Base-by-base conservation (phyloP, 768 basidiomycete genomes). In the Galerina sulciceps region DNA sequence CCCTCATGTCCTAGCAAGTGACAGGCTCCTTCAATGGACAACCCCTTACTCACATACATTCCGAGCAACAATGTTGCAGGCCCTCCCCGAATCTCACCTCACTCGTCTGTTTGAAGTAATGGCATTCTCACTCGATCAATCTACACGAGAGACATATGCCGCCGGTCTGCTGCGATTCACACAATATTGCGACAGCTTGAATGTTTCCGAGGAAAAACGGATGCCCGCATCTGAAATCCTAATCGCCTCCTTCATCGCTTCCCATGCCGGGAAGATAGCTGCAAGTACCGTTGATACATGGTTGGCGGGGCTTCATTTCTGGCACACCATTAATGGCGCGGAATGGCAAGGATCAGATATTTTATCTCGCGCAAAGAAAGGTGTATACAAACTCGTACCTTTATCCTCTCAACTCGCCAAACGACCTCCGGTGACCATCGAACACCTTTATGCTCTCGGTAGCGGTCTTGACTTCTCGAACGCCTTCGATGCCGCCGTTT, bases 261-360 rank as follows among this genome's bases (percentile, higher is more conserved):
- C 57, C 0, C 47, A 44, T 1, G 61, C 68, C 0, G 68, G 72
- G 0, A 18, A 49, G 0, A 42, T 54, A 1, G 61, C 69, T 0
- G 63, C 61, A 0, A 54, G 54, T 10, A 69, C 72, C 1, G 59
- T 75, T n/a, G 55, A 61, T 9, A 71, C 67, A 6, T 74, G 75
- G 72, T 13, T 49, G 5, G 47, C 34, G 2, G 47, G 47, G 10
- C 49, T 78, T 0, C 63, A 71, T 2, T 65, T 69, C 5, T 80
- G 77, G 75, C 77, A 80, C 48, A 59, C 51, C 14, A 34, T 74
- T 14, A 67, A 78, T 22, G 68, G 65, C 13, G 75, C 74, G 4
- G 47, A 50, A 0, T 77, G 77, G 76, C 35, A 64, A 18, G 72
- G 72, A 0, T 61, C 57, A 4, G 53, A 63, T n/a, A 53, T 70